Evolutionary conservation across 306 rosid species (phyloP).

Genomic region (Arachis hypogaea): DNA sequence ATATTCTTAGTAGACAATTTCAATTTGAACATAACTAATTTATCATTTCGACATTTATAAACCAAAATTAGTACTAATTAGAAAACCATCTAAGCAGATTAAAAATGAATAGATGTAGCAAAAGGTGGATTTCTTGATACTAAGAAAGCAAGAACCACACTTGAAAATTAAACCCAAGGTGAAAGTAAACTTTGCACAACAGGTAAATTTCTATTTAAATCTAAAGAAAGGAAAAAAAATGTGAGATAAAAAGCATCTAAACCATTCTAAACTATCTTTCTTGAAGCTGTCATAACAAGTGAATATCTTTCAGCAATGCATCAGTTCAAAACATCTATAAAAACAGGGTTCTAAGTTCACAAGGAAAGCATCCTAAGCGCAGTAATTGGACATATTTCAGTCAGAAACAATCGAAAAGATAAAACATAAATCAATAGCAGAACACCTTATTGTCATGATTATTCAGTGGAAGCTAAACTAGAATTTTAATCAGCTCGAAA

Average conservation of each 20-base stretch:
- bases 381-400: constrained; percentile 24
- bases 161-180: neutral
- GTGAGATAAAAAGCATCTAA: constrained; percentile 8
- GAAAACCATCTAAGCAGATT: constrained; percentile 13
- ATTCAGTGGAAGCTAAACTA: constrained; percentile 20
- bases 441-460: constrained; percentile 1
- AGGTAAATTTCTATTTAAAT: neutral
- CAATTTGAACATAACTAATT: constrained; percentile 20
- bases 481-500: constrained; percentile 28
- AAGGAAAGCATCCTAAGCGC: constrained; percentile 29
- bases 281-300: neutral
- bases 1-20: constrained; percentile 16
- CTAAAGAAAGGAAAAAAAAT: neutral
- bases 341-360: constrained; percentile 25
- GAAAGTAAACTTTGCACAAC: neutral
- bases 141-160: neutral
- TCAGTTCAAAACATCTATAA: constrained; percentile 11
- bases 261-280: neutral
- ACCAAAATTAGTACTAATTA: constrained; percentile 9
- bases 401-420: constrained; percentile 30
- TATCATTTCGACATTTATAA: constrained; percentile 23
- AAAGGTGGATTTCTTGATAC: constrained; percentile 22
- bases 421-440: constrained; percentile 26
- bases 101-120: neutral
- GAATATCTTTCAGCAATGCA: neutral